Evolutionary conservation across 768 basidiomycete genomes (phyloP), one percentile per base, ranked within the genome.

Genomic region (Cystobasidium ongulense): DNA sequence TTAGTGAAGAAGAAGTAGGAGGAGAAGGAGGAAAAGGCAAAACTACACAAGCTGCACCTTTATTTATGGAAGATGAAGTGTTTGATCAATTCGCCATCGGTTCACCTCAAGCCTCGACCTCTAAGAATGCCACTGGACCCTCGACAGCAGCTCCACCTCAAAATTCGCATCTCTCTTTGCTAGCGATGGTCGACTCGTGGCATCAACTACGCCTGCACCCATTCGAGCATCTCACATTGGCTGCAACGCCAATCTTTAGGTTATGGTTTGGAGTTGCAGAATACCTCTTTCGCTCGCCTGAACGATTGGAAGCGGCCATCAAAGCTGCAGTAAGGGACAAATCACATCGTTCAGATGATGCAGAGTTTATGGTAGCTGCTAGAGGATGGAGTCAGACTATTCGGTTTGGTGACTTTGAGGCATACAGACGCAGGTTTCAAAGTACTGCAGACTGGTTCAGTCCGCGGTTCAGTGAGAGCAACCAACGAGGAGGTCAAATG

Each of bases 131-230:
- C 46, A 50, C 35, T 41, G 46, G 46, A 21, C 57, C 15, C 23
- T 4, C 57, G 13, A 35, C 63, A 0, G 31, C 75, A 1, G 18
- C 74, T 11, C 71, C 85, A 74, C 82, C 85, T 8, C 86, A 86
- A 8, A 97, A 98, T 80, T 94, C 92, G 0, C 95, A 99, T 80
- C 87, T 98, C 70, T 88, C 91, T 10, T 85, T 99, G 8, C 86
- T 98, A 61, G 93, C 94, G 18, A 98, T 99, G 93, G 96, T 97
- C 23, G 96, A 99, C 81, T 94, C 91, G 78, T 99, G 96, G 96
- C 89, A 91, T 8, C 86, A 86, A 63, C 86, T 98, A 64, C 83
- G 84, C 0, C 93, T 96, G 79, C 86, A 90, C 67, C 96, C 96
- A 0, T 95, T 90, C 80, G 87, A 86, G 38, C 94, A 98, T 82